These are phyloP conservation scores for Aspergillus panamensis DNA, from an alignment of 495 filamentous ascomycete genomes.

Conservation along the genomic window DNA sequence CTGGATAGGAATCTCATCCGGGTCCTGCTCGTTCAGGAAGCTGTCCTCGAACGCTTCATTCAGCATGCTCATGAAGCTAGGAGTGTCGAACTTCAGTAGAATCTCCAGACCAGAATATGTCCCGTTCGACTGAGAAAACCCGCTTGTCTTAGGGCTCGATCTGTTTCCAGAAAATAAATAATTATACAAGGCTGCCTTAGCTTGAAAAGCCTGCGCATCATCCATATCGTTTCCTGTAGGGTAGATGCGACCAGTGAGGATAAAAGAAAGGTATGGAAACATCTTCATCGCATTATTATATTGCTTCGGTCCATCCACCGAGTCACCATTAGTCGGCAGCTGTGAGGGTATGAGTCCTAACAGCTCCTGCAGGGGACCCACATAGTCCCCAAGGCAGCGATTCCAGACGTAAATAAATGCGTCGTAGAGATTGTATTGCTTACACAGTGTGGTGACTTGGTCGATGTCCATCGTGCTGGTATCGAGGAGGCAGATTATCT, in stretches of 20 bases:
- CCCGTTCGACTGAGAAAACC: slow-evolving; percentile 57
- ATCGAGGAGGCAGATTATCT: slow-evolving; percentile 90
- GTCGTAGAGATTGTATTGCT: slow-evolving; percentile 86
- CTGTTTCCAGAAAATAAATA: slow-evolving; percentile 81
- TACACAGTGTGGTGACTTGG: slow-evolving; percentile 86
- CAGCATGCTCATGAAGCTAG: slow-evolving; percentile 89
- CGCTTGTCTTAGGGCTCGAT: slow-evolving; percentile 55
- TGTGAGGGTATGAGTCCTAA: slow-evolving; percentile 59
- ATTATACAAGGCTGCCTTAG: slow-evolving; percentile 85
- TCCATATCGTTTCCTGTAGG: slow-evolving; percentile 74
- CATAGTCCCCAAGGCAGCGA: slow-evolving; percentile 79
- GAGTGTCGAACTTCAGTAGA: slow-evolving; percentile 81
- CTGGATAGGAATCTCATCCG: slow-evolving; percentile 30
- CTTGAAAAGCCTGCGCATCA: slow-evolving; percentile 63
- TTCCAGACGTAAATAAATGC: slow-evolving; percentile 98
- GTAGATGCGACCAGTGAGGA: slow-evolving; percentile 86
- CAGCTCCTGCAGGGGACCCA: slow-evolving; percentile 84
- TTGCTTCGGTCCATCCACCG: slow-evolving; percentile 31
- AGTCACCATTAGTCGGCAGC: slow-evolving; percentile 35
- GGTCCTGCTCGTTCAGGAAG: slow-evolving; percentile 71
- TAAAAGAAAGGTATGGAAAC: slow-evolving; percentile 91
- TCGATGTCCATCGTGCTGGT: slow-evolving; percentile 91
- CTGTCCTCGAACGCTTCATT: slow-evolving; percentile 97
- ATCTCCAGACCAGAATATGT: slow-evolving; percentile 79
- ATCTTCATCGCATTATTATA: slow-evolving; percentile 76